Percentiles rank a stretch among this genome's conserved stretches.
phyloP scores from a whole-genome alignment of 129 eudicot genomes.

The Artemisia argyi region DNA sequence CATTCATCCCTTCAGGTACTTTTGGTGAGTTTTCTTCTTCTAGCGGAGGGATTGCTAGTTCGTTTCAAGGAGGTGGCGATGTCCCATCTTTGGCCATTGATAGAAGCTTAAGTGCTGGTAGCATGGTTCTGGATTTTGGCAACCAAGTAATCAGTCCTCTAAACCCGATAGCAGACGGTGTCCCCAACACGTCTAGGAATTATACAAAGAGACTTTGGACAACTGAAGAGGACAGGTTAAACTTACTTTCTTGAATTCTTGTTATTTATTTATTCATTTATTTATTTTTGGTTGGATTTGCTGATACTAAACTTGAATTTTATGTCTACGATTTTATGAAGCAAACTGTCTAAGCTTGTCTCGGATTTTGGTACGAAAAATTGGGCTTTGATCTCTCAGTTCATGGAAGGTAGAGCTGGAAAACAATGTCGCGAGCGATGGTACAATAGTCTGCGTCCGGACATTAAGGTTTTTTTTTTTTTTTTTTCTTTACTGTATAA shows the following conservation, averaged over 20 bases:
- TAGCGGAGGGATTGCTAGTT: not conserved
- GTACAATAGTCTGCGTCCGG: slow-evolving; percentile 60
- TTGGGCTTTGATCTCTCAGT: slow-evolving; percentile 55
- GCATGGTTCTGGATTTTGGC: not conserved
- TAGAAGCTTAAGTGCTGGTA: slow-evolving; percentile 17
- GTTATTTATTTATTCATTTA: not conserved
- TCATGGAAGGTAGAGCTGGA: slow-evolving; percentile 51
- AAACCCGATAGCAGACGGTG: slow-evolving; percentile 7
- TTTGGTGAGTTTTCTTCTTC: slow-evolving; percentile 26
- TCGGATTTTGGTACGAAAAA: slow-evolving; percentile 37
- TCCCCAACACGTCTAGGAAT: slow-evolving; percentile 12
- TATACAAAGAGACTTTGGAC: slow-evolving; percentile 60
- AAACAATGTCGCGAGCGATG: slow-evolving; percentile 82
- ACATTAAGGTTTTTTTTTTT: slow-evolving; percentile 53
- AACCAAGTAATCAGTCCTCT: slow-evolving; percentile 8
- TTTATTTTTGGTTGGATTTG: not conserved
- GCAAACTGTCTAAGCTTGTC: slow-evolving; percentile 47
- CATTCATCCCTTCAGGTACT: slow-evolving; percentile 9
- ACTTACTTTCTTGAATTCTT: not conserved
- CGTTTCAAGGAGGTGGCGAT: slow-evolving; percentile 13
- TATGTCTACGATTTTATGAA: slow-evolving; percentile 27
- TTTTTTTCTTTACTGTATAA: not conserved
- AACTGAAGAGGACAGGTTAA: slow-evolving; percentile 61
- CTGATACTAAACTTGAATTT: not conserved
- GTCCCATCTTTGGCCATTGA: slow-evolving; percentile 21